Evolutionary conservation across 352 stramenopile species (phyloP).

Genomic region (Globisporangium recalcitrans): DNA sequence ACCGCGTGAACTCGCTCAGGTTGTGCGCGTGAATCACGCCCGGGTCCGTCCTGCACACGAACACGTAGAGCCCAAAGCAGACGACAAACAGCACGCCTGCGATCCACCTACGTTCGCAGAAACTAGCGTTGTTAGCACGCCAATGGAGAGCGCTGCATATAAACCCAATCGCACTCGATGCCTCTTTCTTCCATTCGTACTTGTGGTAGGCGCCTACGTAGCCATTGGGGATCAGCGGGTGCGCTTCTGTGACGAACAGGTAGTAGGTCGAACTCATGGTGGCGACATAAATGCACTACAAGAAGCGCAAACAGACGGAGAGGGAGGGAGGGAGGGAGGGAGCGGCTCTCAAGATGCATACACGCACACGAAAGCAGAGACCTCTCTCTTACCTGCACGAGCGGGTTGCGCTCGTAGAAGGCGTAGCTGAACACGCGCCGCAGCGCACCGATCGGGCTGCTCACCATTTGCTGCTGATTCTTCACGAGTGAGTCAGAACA

Average conservation of each 20-base stretch:
- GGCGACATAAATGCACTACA: conserved; percentile 63
- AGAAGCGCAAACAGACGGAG: neutral
- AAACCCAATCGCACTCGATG: neutral
- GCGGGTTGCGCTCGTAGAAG: conserved; percentile 57
- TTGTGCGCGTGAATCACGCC: conserved; percentile 67
- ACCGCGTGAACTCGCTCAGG: conserved; percentile 43
- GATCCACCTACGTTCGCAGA: conserved; percentile 32
- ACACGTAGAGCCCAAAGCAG: conserved; percentile 56
- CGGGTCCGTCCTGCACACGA: conserved; percentile 66
- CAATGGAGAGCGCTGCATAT: neutral
- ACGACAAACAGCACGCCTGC: conserved; percentile 44
- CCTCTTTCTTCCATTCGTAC: conserved; percentile 17
- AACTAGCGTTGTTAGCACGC: neutral
- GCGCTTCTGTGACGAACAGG: conserved; percentile 62
- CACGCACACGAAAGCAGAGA: neutral
- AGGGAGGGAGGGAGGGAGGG: too few relatives aligned
- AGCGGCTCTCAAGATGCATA: too few relatives aligned
- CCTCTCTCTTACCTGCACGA: conserved; percentile 45
- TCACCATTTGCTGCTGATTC: neutral
- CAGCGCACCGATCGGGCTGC: conserved; percentile 22
- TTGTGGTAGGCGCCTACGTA: conserved; percentile 63
- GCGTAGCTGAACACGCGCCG: conserved; percentile 49
- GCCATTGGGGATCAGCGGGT: conserved; percentile 53
- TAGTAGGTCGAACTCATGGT: conserved; percentile 68
- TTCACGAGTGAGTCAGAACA: neutral